Conservation (phyloP, 1,284 basidiomycete species). For the Ganoderma lucidum region DNA sequence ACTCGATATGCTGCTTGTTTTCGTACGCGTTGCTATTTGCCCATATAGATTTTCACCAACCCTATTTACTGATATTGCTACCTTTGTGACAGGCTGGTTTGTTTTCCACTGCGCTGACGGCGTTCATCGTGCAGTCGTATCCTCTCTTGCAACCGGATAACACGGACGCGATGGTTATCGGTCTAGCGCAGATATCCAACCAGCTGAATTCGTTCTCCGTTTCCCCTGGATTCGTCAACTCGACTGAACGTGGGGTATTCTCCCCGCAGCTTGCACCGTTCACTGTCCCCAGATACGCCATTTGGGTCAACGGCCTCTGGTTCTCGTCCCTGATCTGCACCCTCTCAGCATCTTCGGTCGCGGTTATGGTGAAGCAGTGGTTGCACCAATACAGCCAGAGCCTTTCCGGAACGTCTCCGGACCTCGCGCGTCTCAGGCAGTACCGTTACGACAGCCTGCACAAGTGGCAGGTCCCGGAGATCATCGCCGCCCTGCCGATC, state of each 20-base stretch:
- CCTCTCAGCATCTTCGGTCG: constrained; percentile 29
- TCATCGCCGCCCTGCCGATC: constrained; percentile 29
- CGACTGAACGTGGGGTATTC: constrained; percentile 14
- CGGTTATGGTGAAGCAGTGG: constrained; percentile 35
- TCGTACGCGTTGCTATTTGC: constrained; percentile 15
- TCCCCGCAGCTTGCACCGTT: neutral
- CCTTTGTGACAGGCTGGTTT: constrained; percentile 19
- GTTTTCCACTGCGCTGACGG: constrained; percentile 27
- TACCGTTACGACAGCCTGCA: constrained; percentile 27
- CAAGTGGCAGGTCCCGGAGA: constrained; percentile 29
- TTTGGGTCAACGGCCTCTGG: constrained; percentile 35
- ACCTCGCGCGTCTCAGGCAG: constrained; percentile 28
- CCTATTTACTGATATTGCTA: neutral
- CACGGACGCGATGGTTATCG: constrained; percentile 20
- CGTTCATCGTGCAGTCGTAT: constrained; percentile 29
- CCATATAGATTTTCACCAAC: neutral
- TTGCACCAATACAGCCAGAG: constrained; percentile 27
- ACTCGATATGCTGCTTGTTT: constrained; percentile 31
- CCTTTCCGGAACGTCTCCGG: constrained; percentile 19
- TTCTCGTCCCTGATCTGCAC: constrained; percentile 32
- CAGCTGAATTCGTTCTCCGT: constrained; percentile 18
- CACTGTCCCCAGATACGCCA: constrained; percentile 16
- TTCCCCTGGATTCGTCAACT: constrained; percentile 13
- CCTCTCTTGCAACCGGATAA: constrained; percentile 24
- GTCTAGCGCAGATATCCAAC: constrained; percentile 18